Conservation (phyloP, 805 yeast genomes). For the Priceomyces melissophilus region DNA sequence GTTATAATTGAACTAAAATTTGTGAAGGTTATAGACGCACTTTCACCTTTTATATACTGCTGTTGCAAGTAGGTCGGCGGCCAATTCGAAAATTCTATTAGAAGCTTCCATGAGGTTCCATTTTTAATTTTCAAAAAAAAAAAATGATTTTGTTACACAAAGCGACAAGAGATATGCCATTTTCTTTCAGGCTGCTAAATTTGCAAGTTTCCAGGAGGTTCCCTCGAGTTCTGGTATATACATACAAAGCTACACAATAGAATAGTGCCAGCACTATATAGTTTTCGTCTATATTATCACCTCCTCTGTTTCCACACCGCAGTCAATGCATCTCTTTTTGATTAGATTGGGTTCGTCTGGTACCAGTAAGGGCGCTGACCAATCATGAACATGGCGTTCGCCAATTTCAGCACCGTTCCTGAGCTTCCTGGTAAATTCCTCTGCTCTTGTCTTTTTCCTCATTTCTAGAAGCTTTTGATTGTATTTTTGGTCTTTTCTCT, state of each 20-base stretch:
- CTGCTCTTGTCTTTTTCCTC: slow-evolving; percentile 91
- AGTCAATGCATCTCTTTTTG: slow-evolving; percentile 64
- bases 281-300: no score
- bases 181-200: slow-evolving; percentile 1
- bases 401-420: slow-evolving; percentile 55
- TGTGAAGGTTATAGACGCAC: neutral
- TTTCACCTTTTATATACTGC: slow-evolving; percentile 7
- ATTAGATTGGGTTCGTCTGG: slow-evolving; percentile 38
- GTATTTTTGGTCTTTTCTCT: slow-evolving; percentile 75
- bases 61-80: slow-evolving; percentile 17
- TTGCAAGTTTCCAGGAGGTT: slow-evolving; percentile 1
- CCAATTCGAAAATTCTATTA: slow-evolving; percentile 1
- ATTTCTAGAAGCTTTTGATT: slow-evolving; percentile 77
- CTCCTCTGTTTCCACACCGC: slow-evolving; percentile 86
- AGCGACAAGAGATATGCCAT: neutral
- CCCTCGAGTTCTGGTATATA: neutral
- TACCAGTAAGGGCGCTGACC: slow-evolving; percentile 55
- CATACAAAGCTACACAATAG: no score
- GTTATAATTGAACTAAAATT: slow-evolving; percentile 1
- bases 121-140: slow-evolving; percentile 2
- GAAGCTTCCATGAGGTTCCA: slow-evolving; percentile 35
- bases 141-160: neutral
- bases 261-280: slow-evolving; percentile 9
- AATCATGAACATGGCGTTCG: slow-evolving; percentile 68
- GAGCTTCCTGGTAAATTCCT: slow-evolving; percentile 71